Percentiles rank a stretch among this genome's conserved stretches.
phyloP scores from a whole-genome alignment of 1,284 basidiomycete species.

The Trametes hirsuta region DNA sequence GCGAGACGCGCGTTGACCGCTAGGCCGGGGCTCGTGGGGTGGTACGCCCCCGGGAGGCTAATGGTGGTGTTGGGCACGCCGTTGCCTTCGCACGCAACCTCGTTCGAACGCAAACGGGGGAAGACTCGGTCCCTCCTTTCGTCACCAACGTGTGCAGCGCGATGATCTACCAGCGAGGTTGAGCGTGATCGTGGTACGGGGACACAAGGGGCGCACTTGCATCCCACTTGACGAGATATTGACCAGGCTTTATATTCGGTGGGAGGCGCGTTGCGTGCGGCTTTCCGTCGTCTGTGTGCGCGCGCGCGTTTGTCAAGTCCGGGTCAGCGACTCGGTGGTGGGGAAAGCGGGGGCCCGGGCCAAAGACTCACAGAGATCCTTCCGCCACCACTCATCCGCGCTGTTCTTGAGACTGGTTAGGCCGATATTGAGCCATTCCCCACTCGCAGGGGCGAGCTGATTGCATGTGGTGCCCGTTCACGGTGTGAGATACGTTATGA shows the following conservation, averaged over 20 bases:
- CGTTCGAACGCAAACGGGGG: constrained; percentile 65
- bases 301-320: not conserved
- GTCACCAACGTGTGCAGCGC: constrained; percentile 60
- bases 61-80: constrained; percentile 59
- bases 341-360: not conserved
- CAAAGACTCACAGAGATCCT: constrained; percentile 38
- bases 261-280: constrained; percentile 57
- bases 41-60: constrained; percentile 66
- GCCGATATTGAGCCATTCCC: constrained; percentile 71
- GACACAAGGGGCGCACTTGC: not conserved
- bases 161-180: constrained; percentile 46
- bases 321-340: not conserved
- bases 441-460: constrained; percentile 56
- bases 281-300: constrained; percentile 35
- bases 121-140: constrained; percentile 68
- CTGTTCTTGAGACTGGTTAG: constrained; percentile 38
- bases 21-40: constrained; percentile 63
- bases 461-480: constrained; percentile 58
- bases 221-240: constrained; percentile 74
- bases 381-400: constrained; percentile 40
- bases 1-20: constrained; percentile 25
- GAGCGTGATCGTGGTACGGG: too few relatives aligned
- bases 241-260: constrained; percentile 54
- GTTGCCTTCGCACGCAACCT: constrained; percentile 52
- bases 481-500: constrained; percentile 70